phyloP scores from a whole-genome alignment of 768 basidiomycete genomes.

The Termitomyces sp. region DNA sequence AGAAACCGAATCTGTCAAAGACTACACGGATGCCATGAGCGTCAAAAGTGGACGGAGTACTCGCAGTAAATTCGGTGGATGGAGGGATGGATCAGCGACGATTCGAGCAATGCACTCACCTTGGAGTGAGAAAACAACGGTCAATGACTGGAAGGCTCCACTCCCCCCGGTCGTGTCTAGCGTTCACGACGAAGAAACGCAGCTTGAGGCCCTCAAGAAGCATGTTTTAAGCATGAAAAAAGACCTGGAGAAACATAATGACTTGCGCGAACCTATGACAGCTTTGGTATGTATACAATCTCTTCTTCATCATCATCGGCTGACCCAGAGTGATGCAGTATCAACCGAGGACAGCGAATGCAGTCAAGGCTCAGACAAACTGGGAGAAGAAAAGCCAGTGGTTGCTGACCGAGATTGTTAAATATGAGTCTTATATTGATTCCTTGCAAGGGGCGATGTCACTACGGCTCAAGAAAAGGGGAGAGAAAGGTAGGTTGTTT shows the following conservation, averaged over 20 bases:
- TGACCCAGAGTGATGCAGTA: conserved; percentile 48
- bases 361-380: conserved; percentile 74
- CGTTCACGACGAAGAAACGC: conserved; percentile 85
- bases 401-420: conserved; percentile 86
- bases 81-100: conserved; percentile 63
- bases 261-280: conserved; percentile 77
- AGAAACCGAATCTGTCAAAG: conserved; percentile 46
- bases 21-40: conserved; percentile 62
- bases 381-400: conserved; percentile 93
- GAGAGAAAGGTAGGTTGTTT: conserved; percentile 58
- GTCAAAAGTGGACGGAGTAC: conserved; percentile 71
- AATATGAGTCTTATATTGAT: conserved; percentile 93
- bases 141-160: conserved; percentile 95
- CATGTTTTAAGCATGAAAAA: conserved; percentile 71
- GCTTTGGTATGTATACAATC: conserved; percentile 47
- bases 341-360: conserved; percentile 66
- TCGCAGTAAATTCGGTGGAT: conserved; percentile 62
- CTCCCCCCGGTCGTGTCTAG: conserved; percentile 79
- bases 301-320: neutral
- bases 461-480: conserved; percentile 81
- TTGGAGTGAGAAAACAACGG: conserved; percentile 65
- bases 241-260: conserved; percentile 81
- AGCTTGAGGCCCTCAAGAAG: conserved; percentile 82
- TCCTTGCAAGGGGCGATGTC: conserved; percentile 80
- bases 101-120: conserved; percentile 65